Evolutionary conservation across 139 green algal species (phyloP).

Genomic region (Chlorella sp.): DNA sequence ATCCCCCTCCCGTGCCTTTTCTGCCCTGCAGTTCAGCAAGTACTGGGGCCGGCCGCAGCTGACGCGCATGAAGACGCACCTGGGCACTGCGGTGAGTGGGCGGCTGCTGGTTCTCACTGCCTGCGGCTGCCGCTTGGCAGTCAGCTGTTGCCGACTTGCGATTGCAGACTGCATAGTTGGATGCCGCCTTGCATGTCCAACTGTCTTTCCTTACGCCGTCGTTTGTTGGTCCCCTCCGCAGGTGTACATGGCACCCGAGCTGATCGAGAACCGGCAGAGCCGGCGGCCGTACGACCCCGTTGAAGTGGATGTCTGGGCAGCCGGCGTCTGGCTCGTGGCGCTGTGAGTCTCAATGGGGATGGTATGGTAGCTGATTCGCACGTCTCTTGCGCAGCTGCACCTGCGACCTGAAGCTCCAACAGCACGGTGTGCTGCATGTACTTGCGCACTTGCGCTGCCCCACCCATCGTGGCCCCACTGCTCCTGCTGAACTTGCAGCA

Average conservation of each 20-base stretch:
- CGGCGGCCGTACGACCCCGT: constrained; percentile 20
- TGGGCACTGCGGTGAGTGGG: constrained; percentile 38
- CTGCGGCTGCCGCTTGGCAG: background rate
- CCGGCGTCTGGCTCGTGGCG: constrained; percentile 77
- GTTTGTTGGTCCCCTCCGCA: no score
- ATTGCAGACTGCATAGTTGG: no score
- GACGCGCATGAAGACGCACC: constrained; percentile 71
- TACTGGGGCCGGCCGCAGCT: constrained; percentile 33
- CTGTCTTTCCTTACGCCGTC: no score
- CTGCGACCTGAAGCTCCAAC: no score
- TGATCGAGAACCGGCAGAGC: constrained; percentile 40
- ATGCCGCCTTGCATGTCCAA: no score
- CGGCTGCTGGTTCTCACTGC: background rate
- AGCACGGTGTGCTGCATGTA: no score
- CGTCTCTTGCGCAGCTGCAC: no score
- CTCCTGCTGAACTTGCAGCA: background rate
- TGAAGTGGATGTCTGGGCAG: constrained; percentile 76
- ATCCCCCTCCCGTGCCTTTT: background rate
- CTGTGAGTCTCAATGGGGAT: background rate
- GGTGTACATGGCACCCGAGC: constrained; percentile 57
- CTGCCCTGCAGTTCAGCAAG: constrained; percentile 53
- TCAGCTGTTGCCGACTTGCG: background rate
- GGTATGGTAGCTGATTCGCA: no score
- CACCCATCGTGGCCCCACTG: no score
- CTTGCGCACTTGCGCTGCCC: no score